Evolutionary conservation across 148 eudicot genomes (phyloP).

Genomic region (Pharnaceum exiguum): DNA sequence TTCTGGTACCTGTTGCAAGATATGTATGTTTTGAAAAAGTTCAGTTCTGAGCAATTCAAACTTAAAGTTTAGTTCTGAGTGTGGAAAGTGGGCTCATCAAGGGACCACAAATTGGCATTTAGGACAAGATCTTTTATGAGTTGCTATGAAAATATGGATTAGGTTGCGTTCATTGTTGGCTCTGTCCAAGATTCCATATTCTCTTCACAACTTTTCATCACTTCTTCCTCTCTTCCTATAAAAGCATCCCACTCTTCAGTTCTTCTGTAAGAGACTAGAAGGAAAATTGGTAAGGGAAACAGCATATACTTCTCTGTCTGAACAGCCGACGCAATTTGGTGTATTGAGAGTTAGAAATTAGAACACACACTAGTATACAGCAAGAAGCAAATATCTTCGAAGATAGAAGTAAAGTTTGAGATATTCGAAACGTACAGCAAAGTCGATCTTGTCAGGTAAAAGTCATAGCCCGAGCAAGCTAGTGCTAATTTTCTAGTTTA

Average conservation of each 20-base stretch:
- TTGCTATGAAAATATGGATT: conserved; percentile 43
- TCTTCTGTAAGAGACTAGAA: conserved; percentile 27
- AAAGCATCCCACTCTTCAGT: conserved; percentile 36
- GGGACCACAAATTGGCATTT: conserved; percentile 31
- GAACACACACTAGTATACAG: not conserved
- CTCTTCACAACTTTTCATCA: conserved; percentile 30
- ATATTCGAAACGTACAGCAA: conserved; percentile 9
- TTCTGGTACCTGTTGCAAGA: conserved; percentile 61
- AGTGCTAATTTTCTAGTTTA: conserved; percentile 12
- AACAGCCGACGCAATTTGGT: no score
- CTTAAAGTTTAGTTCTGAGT: conserved; percentile 23
- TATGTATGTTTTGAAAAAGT: conserved; percentile 39
- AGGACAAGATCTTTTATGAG: conserved; percentile 43
- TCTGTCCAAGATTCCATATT: conserved; percentile 68
- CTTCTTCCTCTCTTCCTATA: conserved; percentile 35
- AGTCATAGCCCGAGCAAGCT: conserved; percentile 8
- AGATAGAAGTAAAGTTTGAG: conserved; percentile 14
- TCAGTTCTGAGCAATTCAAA: conserved; percentile 36
- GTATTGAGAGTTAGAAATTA: conserved; percentile 14
- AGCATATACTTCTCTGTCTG: no score
- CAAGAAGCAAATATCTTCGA: conserved; percentile 5
- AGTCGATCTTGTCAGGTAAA: conserved; percentile 25
- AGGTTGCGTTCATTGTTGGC: conserved; percentile 33
- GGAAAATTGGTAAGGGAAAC: conserved; percentile 22
- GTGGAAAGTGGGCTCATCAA: conserved; percentile 30